Base-by-base conservation (phyloP, 768 basidiomycete species). In the Pleurotus citrinopileatus region DNA sequence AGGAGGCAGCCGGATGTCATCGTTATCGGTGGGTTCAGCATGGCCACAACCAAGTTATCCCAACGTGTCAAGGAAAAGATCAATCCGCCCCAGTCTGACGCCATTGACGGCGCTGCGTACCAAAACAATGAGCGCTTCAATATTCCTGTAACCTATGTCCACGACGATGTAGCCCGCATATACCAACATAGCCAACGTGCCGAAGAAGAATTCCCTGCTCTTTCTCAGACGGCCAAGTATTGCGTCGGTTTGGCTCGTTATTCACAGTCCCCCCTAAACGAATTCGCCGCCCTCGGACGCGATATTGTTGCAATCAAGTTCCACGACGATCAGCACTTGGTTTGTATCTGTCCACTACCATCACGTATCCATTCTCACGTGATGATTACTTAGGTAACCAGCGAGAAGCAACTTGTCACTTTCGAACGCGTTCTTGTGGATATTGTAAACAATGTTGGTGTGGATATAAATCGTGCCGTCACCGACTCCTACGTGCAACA, bases 171-270 rank as follows among this genome's bases (percentile, higher is more conserved):
- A 29, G 97, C 97, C 12, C 81, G 96, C 38, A 84, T 98, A 38
- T 98, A 93, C 68, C 94, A 95, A 70, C 87, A 94, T 65, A 94
- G 91, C 63, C 80, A 84, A 55, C 87, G 95, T 32, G 92, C 92
- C 2, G 75, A 79, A 25, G 84, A 85, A 48, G 97, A 98, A 69
- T 94, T 92, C 63, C 83, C 85, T 44, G 76, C 86, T 0, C 73
- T 96, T 38, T 82, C 91, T 0, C 72, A 82, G 3, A 85, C 87
- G 42, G 89, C 87, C 28, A 90, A 91, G 67, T 99, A 98, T 65
- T 98, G 96, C 63, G 79, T 98, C 44, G 97, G 93, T 50, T 73
- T 99, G 59, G 95, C 94, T 34, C 85, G 97, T 54, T 98, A 94
- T 63, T 78, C 83, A 4, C 97, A 98, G 70, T 96, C 86, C 63